Conservation (phyloP, 768 basidiomycete species). For the Asterophora parasitica region DNA sequence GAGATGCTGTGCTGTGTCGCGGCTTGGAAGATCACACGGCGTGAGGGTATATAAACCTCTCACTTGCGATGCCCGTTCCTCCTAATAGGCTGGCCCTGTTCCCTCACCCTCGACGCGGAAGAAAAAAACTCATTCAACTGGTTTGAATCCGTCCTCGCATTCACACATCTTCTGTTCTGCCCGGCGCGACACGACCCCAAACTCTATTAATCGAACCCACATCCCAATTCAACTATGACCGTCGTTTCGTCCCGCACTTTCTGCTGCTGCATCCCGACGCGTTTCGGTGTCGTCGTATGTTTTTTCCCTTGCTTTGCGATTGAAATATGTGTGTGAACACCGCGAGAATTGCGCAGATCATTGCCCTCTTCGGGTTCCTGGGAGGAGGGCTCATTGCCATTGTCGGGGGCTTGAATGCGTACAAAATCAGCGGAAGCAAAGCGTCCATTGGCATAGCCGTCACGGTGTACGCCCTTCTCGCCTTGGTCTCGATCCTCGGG, state of each 20-base stretch:
- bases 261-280: slow-evolving; percentile 47
- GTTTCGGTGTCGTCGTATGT: slow-evolving; percentile 44
- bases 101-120: slow-evolving; percentile 18
- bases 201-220: not conserved
- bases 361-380: slow-evolving; percentile 40
- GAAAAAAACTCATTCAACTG: slow-evolving; percentile 11
- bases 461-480: slow-evolving; percentile 36
- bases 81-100: slow-evolving; percentile 46
- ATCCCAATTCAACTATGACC: slow-evolving; percentile 25
- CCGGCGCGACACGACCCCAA: slow-evolving; percentile 6
- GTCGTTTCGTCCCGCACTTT: slow-evolving; percentile 38
- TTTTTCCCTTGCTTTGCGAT: not conserved
- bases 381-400: slow-evolving; percentile 38
- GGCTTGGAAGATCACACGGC: slow-evolving; percentile 13
- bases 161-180: not conserved
- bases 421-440: slow-evolving; percentile 28
- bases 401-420: slow-evolving; percentile 20
- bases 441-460: slow-evolving; percentile 38
- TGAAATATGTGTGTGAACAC: not conserved
- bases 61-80: slow-evolving; percentile 5
- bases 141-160: slow-evolving; percentile 16
- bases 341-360: slow-evolving; percentile 25
- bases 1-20: slow-evolving; percentile 7
- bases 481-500: slow-evolving; percentile 42
- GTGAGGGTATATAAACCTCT: slow-evolving; percentile 29